phyloP scores from a whole-genome alignment of 2,329 filamentous ascomycete genomes.

The Verticillium nonalfalfae region DNA sequence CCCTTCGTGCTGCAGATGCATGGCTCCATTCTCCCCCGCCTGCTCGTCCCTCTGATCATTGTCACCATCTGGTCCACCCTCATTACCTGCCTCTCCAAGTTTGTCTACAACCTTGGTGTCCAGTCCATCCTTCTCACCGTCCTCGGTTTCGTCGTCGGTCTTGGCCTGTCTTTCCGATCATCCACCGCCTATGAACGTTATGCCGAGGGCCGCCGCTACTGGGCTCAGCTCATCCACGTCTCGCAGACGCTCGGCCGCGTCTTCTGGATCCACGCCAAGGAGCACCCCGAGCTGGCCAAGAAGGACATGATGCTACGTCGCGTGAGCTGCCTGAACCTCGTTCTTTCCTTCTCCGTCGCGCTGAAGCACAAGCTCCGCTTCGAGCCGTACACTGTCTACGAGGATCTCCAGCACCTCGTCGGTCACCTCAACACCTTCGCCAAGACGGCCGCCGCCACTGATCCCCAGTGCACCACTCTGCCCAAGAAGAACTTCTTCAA shows the following conservation, averaged over 20 bases:
- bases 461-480: conserved; percentile 20
- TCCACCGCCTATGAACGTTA: conserved; percentile 73
- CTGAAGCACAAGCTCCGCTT: conserved; percentile 81
- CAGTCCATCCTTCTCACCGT: conserved; percentile 62
- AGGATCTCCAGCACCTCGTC: conserved; percentile 64
- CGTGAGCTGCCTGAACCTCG: conserved; percentile 68
- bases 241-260: conserved; percentile 64
- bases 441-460: conserved; percentile 39
- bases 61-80: conserved; percentile 59
- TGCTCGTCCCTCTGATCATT: conserved; percentile 62
- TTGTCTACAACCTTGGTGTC: conserved; percentile 28
- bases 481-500: conserved; percentile 51
- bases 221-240: conserved; percentile 55
- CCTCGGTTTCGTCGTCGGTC: conserved; percentile 74
- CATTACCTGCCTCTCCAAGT: conserved; percentile 51
- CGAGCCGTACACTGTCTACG: conserved; percentile 73
- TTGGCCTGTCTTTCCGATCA: conserved; percentile 71
- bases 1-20: conserved; percentile 70
- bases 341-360: conserved; percentile 70
- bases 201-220: conserved; percentile 57
- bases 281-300: conserved; percentile 36
- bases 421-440: conserved; percentile 72
- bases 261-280: conserved; percentile 77
- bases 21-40: conserved; percentile 67
- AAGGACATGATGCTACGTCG: conserved; percentile 68